Evolutionary conservation across 2,329 filamentous ascomycete species (phyloP), one percentile per base, ranked within the genome.

Genomic region (Ramichloridium luteum): DNA sequence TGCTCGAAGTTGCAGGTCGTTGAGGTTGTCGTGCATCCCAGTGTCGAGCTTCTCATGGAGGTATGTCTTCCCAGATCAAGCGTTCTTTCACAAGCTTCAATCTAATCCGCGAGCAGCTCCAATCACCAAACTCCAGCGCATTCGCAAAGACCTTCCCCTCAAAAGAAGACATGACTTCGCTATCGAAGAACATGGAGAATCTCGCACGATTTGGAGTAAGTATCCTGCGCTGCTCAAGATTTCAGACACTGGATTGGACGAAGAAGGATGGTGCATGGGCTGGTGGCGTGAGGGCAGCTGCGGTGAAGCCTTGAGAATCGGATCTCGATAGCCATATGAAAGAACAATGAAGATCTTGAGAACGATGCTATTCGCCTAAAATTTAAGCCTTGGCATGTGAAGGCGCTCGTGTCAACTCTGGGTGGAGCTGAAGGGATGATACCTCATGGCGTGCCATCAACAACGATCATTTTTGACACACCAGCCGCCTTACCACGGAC

Each of bases 11-110:
- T 60, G 27, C 58, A 61, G 39, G 55, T 57, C 37, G 48, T 60
- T 9, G 58, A 60, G 41, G 47, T 61, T 20, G 50, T 60, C 13
- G 55, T 50, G 2, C 55, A 55, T 31, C 56, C 57, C 4, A 52
- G 45, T 28, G 36, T 58, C 30, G 43, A 53, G 27, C 57, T 58
- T 40, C 53, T 52, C 31, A 53, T 58, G 46, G 54, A 50, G 34
- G 56, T 59, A 41, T 36, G 53, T 48, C 2, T 4, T 12, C 14
- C 13, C 5, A 6, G 10, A 6, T 15, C 22, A 6, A 13, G 16
- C 12, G 13, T 16, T 29, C 5, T 3, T 5, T 14, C 14, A 18
- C 10, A 15, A 8, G 10, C 5, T 15, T 11, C 31, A 5, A 3
- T n/a, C 16, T 18, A 6, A 15, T 33, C 11, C 16, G 9, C 10